phyloP scores from a whole-genome alignment of 1,284 basidiomycete genomes.

The Rhodotorula sp. region DNA sequence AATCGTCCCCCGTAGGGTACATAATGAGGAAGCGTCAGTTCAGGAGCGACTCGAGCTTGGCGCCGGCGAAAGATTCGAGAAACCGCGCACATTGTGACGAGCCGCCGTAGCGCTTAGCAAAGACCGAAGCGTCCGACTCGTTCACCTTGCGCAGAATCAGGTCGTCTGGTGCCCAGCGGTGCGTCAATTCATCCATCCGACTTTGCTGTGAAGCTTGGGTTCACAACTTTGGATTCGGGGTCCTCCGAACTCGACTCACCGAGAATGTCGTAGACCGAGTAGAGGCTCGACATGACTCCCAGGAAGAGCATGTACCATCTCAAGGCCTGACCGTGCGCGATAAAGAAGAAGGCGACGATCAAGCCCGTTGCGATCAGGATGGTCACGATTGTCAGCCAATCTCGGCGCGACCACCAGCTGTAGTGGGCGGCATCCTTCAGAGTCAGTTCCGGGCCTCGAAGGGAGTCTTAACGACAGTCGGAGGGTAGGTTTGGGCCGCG shows the following conservation, averaged over 20 bases:
- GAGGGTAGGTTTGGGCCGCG: too few relatives aligned
- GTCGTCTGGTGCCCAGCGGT: constrained; percentile 4
- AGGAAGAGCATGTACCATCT: constrained; percentile 72
- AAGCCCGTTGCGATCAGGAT: constrained; percentile 52
- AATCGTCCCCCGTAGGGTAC: too few relatives aligned
- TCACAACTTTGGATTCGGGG: neutral
- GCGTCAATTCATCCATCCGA: neutral
- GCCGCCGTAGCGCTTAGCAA: constrained; percentile 60
- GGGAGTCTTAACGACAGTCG: too few relatives aligned
- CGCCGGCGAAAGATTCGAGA: neutral
- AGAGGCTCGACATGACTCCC: constrained; percentile 91
- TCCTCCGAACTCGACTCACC: neutral
- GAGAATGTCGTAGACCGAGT: constrained; percentile 70
- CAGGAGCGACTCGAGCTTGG: neutral
- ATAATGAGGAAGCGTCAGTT: too few relatives aligned
- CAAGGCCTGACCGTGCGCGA: constrained; percentile 67
- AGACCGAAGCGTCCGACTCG: constrained; percentile 84
- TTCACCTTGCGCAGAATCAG: constrained; percentile 73
- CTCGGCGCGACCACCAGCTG: neutral
- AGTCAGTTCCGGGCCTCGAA: neutral
- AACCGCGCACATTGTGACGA: constrained; percentile 43
- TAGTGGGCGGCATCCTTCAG: neutral
- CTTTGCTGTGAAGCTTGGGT: neutral
- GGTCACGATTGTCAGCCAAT: constrained; percentile 47
- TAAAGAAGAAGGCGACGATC: constrained; percentile 79